Conservation (phyloP, 208 protist species). For the Jaenimonas drosophilae region DNA sequence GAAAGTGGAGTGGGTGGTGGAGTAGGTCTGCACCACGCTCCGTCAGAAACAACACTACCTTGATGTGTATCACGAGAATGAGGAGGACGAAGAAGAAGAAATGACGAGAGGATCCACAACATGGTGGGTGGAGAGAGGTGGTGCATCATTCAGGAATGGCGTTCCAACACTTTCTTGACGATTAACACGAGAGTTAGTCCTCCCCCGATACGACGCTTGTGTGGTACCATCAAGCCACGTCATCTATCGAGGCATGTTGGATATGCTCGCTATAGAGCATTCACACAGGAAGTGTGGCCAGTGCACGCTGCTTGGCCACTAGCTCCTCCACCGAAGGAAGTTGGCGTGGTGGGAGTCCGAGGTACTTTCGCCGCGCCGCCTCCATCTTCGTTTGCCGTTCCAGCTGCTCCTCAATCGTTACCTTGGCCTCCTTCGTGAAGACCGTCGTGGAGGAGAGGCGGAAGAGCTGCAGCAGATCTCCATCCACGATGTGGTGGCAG, state of each 20-base stretch:
- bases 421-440: constrained; percentile 36
- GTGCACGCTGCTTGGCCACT: constrained; percentile 55
- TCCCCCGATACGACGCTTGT: constrained; percentile 1
- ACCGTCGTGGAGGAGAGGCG: constrained; percentile 17
- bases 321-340: constrained; percentile 45
- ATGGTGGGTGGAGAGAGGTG: no score
- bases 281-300: constrained; percentile 55
- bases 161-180: no score
- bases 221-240: neutral
- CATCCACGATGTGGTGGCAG: constrained; percentile 53
- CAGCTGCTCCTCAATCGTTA: constrained; percentile 31
- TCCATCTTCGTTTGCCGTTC: constrained; percentile 27
- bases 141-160: no score
- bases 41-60: no score
- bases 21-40: no score
- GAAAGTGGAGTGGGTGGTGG: no score
- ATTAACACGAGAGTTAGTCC: no score
- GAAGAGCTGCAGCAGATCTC: constrained; percentile 34
- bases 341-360: constrained; percentile 47
- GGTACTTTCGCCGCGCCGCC: constrained; percentile 30
- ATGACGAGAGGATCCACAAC: no score
- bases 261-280: neutral
- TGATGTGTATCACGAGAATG: no score
- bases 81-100: no score
- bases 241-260: neutral